These are phyloP conservation scores for Catenaria anguillulae DNA, from an alignment of 371 early-diverging fungal species.

Conservation along the genomic window DNA sequence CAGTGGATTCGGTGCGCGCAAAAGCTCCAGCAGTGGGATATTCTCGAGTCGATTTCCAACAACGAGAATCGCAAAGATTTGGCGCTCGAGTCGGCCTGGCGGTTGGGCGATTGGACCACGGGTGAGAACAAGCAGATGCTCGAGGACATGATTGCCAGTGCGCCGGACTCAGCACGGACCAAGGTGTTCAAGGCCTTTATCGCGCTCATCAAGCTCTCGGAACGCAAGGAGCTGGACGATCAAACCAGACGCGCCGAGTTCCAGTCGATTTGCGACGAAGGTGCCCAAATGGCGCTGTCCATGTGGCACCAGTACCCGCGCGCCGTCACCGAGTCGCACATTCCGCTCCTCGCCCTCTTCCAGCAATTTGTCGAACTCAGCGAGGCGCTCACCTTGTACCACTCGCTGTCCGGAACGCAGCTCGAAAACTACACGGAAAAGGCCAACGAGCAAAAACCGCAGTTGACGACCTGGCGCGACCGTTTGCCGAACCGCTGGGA, in stretches of 20 bases:
- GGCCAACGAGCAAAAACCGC: constrained; percentile 73
- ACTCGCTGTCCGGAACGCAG: constrained; percentile 55
- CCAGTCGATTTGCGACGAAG: constrained; percentile 66
- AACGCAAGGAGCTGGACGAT: constrained; percentile 35
- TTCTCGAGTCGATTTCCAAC: constrained; percentile 79
- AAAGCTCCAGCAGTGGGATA: constrained; percentile 97
- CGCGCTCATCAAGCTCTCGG: constrained; percentile 48
- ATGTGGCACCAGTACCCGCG: constrained; percentile 76
- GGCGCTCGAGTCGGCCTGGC: constrained; percentile 79
- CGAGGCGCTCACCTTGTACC: constrained; percentile 79
- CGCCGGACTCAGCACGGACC: constrained; percentile 47
- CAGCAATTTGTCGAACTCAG: constrained; percentile 89
- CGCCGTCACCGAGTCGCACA: constrained; percentile 66
- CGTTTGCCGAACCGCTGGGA: constrained; percentile 94
- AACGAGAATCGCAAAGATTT: constrained; percentile 72
- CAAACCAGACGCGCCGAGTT: constrained; percentile 48
- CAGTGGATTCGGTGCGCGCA: constrained; percentile 88
- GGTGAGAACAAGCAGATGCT: constrained; percentile 28
- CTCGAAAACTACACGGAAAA: constrained; percentile 63
- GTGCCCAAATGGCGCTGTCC: constrained; percentile 65
- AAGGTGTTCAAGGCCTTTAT: constrained; percentile 78
- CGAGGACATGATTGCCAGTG: constrained; percentile 39
- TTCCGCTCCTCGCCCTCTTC: constrained; percentile 74
- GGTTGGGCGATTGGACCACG: constrained; percentile 73
- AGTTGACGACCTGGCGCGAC: constrained; percentile 92